phyloP scores from a whole-genome alignment of 2,329 filamentous ascomycete genomes.

The Aspergillus sp. region DNA sequence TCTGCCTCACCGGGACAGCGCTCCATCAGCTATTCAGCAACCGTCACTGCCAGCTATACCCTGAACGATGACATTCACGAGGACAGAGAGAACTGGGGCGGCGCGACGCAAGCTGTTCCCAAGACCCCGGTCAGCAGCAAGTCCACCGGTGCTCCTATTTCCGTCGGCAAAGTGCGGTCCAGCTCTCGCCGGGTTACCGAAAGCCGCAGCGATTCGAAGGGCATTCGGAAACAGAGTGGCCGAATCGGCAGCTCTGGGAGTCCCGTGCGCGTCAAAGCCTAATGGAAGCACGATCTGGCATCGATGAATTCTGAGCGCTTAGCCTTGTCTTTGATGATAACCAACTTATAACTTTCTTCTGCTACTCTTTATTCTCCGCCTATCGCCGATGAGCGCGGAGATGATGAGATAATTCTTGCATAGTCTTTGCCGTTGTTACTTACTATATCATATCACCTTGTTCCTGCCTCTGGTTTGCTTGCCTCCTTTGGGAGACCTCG shows the following conservation, averaged over 20 bases:
- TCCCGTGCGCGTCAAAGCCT: slow-evolving; percentile 29
- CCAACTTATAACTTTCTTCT: slow-evolving; percentile 19
- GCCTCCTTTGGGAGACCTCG: neutral
- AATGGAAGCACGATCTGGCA: neutral
- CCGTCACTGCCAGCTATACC: slow-evolving; percentile 67
- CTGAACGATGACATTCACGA: slow-evolving; percentile 62
- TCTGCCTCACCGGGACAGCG: slow-evolving; percentile 62
- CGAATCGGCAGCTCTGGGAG: slow-evolving; percentile 46
- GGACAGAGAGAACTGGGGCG: slow-evolving; percentile 68
- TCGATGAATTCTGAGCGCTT: slow-evolving; percentile 5
- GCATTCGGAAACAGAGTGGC: slow-evolving; percentile 48
- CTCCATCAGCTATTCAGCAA: slow-evolving; percentile 73
- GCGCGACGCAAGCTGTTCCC: slow-evolving; percentile 26
- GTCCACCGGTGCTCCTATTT: slow-evolving; percentile 51
- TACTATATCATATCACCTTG: slow-evolving; percentile 10
- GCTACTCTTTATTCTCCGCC: slow-evolving; percentile 9
- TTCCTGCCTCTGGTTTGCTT: slow-evolving; percentile 17
- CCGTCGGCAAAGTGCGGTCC: slow-evolving; percentile 63
- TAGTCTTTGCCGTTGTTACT: slow-evolving; percentile 15
- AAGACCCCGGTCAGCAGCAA: slow-evolving; percentile 59
- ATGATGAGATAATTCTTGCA: slow-evolving; percentile 14
- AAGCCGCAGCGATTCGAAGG: slow-evolving; percentile 38
- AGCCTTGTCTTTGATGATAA: slow-evolving; percentile 10
- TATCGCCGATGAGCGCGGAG: slow-evolving; percentile 12
- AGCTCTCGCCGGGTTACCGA: slow-evolving; percentile 49